Conservation (phyloP, 2,329 filamentous ascomycete genomes). For the Fusarium algeriense region DNA sequence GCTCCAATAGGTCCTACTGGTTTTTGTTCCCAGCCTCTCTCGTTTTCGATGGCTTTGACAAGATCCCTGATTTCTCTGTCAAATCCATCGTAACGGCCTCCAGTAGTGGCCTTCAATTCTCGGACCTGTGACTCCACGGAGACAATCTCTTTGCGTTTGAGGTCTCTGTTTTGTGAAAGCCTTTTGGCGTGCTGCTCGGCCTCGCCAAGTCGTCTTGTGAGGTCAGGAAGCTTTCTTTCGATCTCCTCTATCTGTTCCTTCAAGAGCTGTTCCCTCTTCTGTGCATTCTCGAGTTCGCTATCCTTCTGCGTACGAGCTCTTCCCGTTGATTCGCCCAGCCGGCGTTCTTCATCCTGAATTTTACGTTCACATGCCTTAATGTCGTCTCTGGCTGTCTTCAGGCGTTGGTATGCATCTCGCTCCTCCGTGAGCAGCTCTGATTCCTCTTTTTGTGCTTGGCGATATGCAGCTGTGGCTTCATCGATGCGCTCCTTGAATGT, state of each 20-base stretch:
- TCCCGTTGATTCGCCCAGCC: constrained; percentile 76
- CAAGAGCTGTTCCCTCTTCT: constrained; percentile 45
- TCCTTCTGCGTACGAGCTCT: constrained; percentile 74
- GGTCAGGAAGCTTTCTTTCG: constrained; percentile 49
- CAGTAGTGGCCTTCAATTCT: constrained; percentile 68
- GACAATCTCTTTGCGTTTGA: constrained; percentile 67
- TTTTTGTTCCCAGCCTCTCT: constrained; percentile 74
- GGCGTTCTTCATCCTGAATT: constrained; percentile 68
- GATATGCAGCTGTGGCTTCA: constrained; percentile 64
- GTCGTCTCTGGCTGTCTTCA: constrained; percentile 65
- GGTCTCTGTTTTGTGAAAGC: constrained; percentile 50
- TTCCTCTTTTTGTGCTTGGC: constrained; percentile 66
- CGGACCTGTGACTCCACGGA: constrained; percentile 59
- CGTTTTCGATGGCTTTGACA: constrained; percentile 75
- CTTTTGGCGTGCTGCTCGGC: constrained; percentile 50
- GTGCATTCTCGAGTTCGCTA: constrained; percentile 60
- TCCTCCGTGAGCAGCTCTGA: constrained; percentile 71
- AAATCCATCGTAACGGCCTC: constrained; percentile 73
- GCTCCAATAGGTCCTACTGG: constrained; percentile 88
- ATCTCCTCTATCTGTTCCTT: constrained; percentile 46
- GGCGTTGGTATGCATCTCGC: constrained; percentile 70
- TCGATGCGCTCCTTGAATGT: constrained; percentile 58
- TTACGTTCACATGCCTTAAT: constrained; percentile 60
- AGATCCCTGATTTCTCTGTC: constrained; percentile 72
- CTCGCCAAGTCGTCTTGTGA: constrained; percentile 51